phyloP scores from a whole-genome alignment of 2,329 filamentous ascomycete genomes.

The Monosporascus cannonballus region DNA sequence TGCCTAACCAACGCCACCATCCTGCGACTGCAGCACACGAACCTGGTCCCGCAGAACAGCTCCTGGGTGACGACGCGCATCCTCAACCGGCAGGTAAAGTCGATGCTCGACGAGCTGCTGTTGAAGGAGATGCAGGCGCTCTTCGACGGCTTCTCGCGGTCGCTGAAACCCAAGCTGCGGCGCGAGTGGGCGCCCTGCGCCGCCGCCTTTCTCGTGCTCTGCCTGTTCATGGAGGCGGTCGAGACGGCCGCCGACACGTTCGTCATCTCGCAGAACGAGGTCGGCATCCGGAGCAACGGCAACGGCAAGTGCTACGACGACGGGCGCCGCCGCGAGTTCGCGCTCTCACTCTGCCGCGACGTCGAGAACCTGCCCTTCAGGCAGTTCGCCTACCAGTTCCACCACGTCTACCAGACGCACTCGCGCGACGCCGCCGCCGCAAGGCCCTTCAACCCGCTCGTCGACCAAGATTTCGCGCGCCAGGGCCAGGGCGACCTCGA shows the following conservation, averaged over 20 bases:
- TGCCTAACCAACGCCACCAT: constrained; percentile 42
- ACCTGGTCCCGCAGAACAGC: constrained; percentile 37
- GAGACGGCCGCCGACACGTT: constrained; percentile 48
- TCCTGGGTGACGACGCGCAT: constrained; percentile 46
- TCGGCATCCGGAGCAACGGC: constrained; percentile 31
- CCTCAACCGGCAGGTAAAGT: constrained; percentile 51
- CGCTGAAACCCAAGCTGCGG: constrained; percentile 48
- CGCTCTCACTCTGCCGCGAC: constrained; percentile 41
- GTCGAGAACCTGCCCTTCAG: constrained; percentile 55
- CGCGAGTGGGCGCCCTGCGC: constrained; percentile 51
- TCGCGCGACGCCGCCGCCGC: constrained; percentile 39
- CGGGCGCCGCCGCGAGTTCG: constrained; percentile 34
- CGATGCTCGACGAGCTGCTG: constrained; percentile 49
- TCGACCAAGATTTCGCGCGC: constrained; percentile 34
- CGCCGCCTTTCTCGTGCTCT: constrained; percentile 50
- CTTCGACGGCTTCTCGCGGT: constrained; percentile 46
- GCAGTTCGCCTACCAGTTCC: constrained; percentile 55
- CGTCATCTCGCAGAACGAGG: constrained; percentile 45
- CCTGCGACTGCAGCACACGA: constrained; percentile 32
- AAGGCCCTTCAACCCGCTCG: constrained; percentile 50
- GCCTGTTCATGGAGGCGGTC: constrained; percentile 53
- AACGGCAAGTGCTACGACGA: not conserved
- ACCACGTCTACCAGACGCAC: constrained; percentile 54
- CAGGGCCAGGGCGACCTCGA: constrained; percentile 39
- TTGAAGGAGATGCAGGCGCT: constrained; percentile 43